Evolutionary conservation across 441 rosid genomes (phyloP).

Genomic region (Aleurites moluccanus): DNA sequence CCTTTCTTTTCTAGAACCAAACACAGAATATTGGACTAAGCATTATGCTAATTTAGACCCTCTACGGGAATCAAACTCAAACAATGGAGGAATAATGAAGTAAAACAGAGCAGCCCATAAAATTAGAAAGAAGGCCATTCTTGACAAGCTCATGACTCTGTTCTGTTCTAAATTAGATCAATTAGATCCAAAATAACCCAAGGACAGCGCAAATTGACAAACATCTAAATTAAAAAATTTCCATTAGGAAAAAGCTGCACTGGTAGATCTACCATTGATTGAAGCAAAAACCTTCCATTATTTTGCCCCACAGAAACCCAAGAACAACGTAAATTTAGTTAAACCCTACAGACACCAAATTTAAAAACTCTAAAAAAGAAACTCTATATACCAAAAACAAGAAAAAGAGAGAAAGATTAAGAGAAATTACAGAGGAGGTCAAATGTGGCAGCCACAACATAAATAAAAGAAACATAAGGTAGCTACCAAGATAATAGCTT

Average conservation of each 20-base stretch:
- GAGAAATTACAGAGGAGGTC: constrained; percentile 1
- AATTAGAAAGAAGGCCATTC: not conserved
- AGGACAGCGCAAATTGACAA: not conserved
- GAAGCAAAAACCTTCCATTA: too few species aligned
- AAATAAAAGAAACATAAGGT: constrained; percentile 56
- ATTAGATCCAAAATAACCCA: not conserved
- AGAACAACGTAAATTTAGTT: not conserved
- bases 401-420: not conserved
- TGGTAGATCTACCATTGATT: not conserved
- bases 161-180: not conserved
- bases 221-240: not conserved
- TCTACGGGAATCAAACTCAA: not conserved
- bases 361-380: not conserved
- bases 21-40: not conserved
- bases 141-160: not conserved
- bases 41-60: not conserved
- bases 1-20: not conserved
- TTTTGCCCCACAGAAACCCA: not conserved
- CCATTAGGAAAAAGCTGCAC: not conserved
- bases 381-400: not conserved
- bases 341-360: not conserved
- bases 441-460: constrained; percentile 67
- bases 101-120: not conserved
- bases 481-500: constrained; percentile 54
- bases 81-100: not conserved